Base-by-base conservation (phyloP, 2,329 filamentous ascomycete species). In the Exophiala mesophila region DNA sequence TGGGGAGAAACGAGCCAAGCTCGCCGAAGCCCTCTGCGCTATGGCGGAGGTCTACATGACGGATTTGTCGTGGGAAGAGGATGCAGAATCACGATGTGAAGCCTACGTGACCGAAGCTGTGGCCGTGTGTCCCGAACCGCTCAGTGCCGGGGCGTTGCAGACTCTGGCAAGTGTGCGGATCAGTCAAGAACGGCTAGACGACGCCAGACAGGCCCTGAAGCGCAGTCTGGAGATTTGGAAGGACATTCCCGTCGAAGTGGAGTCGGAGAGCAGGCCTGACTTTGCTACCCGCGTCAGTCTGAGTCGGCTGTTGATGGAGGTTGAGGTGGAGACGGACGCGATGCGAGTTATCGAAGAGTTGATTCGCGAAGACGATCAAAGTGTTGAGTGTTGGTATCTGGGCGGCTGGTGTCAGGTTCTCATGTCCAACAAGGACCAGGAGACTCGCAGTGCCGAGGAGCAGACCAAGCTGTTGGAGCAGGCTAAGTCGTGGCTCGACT, bases 21-120 rank as follows among this genome's bases (percentile, higher is more conserved):
- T 97, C 24, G 87, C 88, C 2, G 88, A 88, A 55, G 87, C 89
- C n/a, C 75, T 98, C 24, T 98, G 94, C 65, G 88, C 86, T 19
- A 87, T 97, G 47, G 82, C 87, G 5, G 92, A 98, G 69, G 88
- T 98, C 36, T 98, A 96, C 72, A 98, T 98, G 92, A 98, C 92
- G 8, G 92, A 98, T 69, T 69, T 97, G 56, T 92, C 85, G 57
- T 92, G 78, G 63, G 89, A 96, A 66, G 80, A 82, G 39, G 88
- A 96, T 59, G 92, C 90, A 4, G 92, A 98, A 69, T 71, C 77
- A 53, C 78, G 83, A 54, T 98, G 94, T 70, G 90, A 98, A 66
- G 71, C 78, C 4, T 79, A 95, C 45, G 79, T 97, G 51, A 94
- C 89, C 4, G 88, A 98, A 69, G 92, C 92, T 18, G 82, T 92